Conservation (phyloP, 2,329 filamentous ascomycete species). For the Cordyceps cicadae region DNA sequence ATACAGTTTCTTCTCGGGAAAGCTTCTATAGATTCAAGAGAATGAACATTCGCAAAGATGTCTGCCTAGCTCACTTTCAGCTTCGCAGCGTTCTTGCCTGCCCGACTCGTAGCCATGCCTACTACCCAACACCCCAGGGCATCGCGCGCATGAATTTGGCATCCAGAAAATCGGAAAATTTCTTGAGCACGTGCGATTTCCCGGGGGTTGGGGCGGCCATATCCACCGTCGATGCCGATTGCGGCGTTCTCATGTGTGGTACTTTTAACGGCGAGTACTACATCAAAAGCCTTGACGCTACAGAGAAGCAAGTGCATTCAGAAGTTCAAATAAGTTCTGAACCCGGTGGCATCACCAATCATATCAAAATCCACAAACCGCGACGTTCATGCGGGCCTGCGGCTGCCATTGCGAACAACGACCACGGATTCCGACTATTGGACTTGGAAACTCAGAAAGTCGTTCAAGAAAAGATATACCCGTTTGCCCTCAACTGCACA, state of each 20-base stretch:
- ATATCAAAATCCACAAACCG: constrained; percentile 49
- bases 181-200: constrained; percentile 35
- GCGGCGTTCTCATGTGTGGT: constrained; percentile 51
- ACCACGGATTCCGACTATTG: constrained; percentile 48
- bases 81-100: constrained; percentile 54
- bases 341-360: constrained; percentile 54
- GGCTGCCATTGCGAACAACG: constrained; percentile 57
- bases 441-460: constrained; percentile 53
- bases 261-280: constrained; percentile 50
- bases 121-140: constrained; percentile 44
- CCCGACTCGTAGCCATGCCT: constrained; percentile 46
- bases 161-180: constrained; percentile 35
- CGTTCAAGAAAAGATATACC: constrained; percentile 43
- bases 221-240: constrained; percentile 43
- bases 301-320: constrained; percentile 26
- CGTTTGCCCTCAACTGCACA: constrained; percentile 62
- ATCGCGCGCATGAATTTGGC: constrained; percentile 46
- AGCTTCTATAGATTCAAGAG: constrained; percentile 51
- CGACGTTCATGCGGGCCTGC: constrained; percentile 44
- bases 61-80: constrained; percentile 57
- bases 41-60: constrained; percentile 46
- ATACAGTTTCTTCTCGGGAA: constrained; percentile 30
- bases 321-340: constrained; percentile 41
- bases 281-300: constrained; percentile 37
- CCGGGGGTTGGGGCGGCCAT: constrained; percentile 31